These are phyloP conservation scores for Xerocomellus dryophilus DNA, from an alignment of 768 basidiomycete species.

Conservation along the genomic window DNA sequence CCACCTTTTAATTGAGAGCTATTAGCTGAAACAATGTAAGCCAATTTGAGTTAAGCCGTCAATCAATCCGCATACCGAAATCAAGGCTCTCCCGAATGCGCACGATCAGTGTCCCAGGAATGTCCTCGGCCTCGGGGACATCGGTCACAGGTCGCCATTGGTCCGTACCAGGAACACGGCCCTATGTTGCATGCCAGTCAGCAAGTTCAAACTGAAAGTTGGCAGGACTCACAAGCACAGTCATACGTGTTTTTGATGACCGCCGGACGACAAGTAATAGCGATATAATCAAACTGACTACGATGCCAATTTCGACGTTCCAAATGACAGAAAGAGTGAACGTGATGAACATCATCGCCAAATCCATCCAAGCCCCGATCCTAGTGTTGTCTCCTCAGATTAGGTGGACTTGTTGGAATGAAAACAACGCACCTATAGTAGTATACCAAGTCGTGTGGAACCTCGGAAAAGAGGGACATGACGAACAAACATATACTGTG, in stretches of 20 bases:
- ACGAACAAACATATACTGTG: constrained; percentile 80
- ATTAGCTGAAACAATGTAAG: constrained; percentile 57
- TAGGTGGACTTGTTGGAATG: background rate
- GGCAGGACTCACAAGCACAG: constrained; percentile 61
- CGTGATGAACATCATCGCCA: constrained; percentile 82
- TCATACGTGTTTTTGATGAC: constrained; percentile 86
- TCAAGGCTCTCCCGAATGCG: constrained; percentile 87
- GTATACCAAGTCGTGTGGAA: constrained; percentile 82
- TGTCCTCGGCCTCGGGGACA: constrained; percentile 78
- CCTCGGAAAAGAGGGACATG: constrained; percentile 77
- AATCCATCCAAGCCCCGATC: constrained; percentile 91
- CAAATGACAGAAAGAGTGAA: constrained; percentile 86
- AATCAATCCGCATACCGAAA: constrained; percentile 57
- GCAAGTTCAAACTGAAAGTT: background rate
- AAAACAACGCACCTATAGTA: constrained; percentile 66
- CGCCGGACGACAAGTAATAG: constrained; percentile 86
- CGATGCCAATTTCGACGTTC: constrained; percentile 89
- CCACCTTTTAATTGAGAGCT: constrained; percentile 88
- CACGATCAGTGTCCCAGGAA: constrained; percentile 81
- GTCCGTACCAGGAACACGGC: constrained; percentile 83
- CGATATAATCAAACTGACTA: constrained; percentile 84
- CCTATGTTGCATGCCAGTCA: constrained; percentile 41
- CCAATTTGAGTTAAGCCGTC: background rate
- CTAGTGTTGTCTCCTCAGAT: constrained; percentile 22
- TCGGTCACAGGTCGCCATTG: constrained; percentile 90